Percentiles rank a stretch among this genome's conserved stretches.
Conservation (phyloP, 129 eudicot genomes). For the Arctium lappa region DNA sequence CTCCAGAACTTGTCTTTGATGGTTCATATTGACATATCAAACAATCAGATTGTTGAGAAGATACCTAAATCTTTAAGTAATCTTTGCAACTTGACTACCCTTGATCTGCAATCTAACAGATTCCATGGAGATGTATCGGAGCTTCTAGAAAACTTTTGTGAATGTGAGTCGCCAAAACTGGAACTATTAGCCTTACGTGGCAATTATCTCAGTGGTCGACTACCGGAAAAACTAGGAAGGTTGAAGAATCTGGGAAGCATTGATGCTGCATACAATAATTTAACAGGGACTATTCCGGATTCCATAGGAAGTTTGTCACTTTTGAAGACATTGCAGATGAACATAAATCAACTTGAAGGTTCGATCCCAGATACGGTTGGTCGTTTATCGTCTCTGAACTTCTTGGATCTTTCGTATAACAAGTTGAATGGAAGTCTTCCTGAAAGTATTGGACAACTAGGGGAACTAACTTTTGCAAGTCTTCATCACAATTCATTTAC, state of each 20-base stretch:
- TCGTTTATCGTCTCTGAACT: constrained; percentile 8
- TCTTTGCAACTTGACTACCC: constrained; percentile 3
- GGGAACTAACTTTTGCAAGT: neutral
- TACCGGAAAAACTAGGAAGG: neutral
- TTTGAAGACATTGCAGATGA: neutral
- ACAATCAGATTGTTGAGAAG: neutral
- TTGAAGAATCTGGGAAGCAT: constrained; percentile 7
- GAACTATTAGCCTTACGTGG: neutral
- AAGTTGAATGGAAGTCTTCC: constrained; percentile 29
- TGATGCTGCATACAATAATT: neutral
- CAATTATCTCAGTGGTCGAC: constrained; percentile 1
- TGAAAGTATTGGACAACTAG: constrained; percentile 25
- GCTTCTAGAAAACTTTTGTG: constrained; percentile 14
- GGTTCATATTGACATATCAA: neutral
- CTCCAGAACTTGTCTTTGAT: constrained; percentile 4
- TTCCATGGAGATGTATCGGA: neutral
- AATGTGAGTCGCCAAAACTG: constrained; percentile 12
- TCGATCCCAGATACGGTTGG: constrained; percentile 27
- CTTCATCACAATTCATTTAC: constrained; percentile 5
- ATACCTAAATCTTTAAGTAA: constrained; percentile 6
- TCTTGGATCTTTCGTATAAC: neutral
- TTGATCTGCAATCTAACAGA: neutral
- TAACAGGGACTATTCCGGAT: neutral
- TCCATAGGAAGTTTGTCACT: constrained; percentile 15
- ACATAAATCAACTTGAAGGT: constrained; percentile 16